Evolutionary conservation across 73 alveolate species (phyloP), one percentile per base, ranked within the genome.

Genomic region (Stentor roeselii): DNA sequence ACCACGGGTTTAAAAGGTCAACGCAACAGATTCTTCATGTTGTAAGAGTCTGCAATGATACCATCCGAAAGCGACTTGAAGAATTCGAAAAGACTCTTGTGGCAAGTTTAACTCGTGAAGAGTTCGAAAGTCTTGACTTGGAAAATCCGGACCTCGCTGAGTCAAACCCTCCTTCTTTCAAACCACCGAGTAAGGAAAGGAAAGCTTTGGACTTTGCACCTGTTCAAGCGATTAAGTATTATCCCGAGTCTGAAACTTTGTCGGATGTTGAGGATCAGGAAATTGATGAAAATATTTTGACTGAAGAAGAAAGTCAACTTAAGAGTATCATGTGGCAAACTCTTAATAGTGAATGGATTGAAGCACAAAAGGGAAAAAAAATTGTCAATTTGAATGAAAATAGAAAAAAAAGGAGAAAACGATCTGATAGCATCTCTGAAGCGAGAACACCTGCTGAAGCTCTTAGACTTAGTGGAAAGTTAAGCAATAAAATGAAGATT

Each of bases 121-220:
- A 97, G 87, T 96, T 97, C 86, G 95, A 96, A 85, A 92, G 84
- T 50, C 74, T 89, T 61, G 88, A 92, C 78, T 82, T 92, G 27
- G 93, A 93, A 84, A 88, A 86, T 86, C 92, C 92, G 35, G 95
- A 91, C 36, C 94, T 93, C 34, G 94, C 88, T 2, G 97, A 92
- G 34, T 88, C 86, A 90, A 97, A 94, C 75, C 99, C 99, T 3
- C 99, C 99, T 35, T 92, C 98, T 15, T 96, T 90, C 89, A 90
- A 90, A 83, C 78, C 78, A 0, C 27, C 4, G 27, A 39, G 30
- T 80, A 38, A 85, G 50, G 61, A 59, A 36, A 36, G 39, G 21
- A 76, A 78, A 76, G 83, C 78, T 37, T 39, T 75, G 32, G 90
- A 77, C 50, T 36, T 21, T 67, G 90, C 2, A 27, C 41, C 89